A percentile compares a stretch with the other conserved stretches of the same genome.
Evolutionary conservation across 257 asterid genomes (phyloP).

Genomic region (Vinca minor): DNA sequence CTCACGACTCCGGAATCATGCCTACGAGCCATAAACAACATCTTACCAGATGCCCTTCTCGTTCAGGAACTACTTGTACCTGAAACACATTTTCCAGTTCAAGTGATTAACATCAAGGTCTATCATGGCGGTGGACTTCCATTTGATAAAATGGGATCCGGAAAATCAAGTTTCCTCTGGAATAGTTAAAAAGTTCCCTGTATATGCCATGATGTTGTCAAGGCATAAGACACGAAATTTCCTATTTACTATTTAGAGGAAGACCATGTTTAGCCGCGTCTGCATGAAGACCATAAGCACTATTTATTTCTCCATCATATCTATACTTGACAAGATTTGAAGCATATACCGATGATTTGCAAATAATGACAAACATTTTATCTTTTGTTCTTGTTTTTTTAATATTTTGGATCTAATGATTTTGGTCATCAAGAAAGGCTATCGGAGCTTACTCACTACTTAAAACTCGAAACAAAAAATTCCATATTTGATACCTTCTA

Average conservation of each 20-base stretch:
- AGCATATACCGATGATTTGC: slow-evolving; percentile 37
- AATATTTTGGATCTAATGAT: too few species aligned
- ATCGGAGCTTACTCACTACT: too few species aligned
- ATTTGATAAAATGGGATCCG: slow-evolving; percentile 32
- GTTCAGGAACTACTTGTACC: background rate
- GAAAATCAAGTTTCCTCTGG: slow-evolving; percentile 28
- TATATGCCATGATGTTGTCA: slow-evolving; percentile 26
- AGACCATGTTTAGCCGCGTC: slow-evolving; percentile 27
- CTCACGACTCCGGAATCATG: background rate
- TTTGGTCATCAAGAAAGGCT: too few species aligned
- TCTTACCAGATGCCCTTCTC: background rate
- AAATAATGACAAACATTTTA: slow-evolving; percentile 57
- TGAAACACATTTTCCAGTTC: background rate
- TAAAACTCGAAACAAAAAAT: too few species aligned
- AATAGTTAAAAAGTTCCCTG: slow-evolving; percentile 15
- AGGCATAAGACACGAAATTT: slow-evolving; percentile 37
- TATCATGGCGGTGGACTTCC: slow-evolving; percentile 40
- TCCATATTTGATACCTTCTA: too few species aligned
- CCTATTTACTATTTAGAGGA: slow-evolving; percentile 21
- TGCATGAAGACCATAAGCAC: slow-evolving; percentile 16
- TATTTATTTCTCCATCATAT: slow-evolving; percentile 13
- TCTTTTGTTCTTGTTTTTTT: too few species aligned
- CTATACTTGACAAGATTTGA: slow-evolving; percentile 24
- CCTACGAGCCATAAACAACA: background rate
- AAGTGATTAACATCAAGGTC: slow-evolving; percentile 17